Evolutionary conservation across 257 asterid genomes (phyloP), one percentile per base, ranked within the genome.

Genomic region (Rauvolfia tetraphylla): DNA sequence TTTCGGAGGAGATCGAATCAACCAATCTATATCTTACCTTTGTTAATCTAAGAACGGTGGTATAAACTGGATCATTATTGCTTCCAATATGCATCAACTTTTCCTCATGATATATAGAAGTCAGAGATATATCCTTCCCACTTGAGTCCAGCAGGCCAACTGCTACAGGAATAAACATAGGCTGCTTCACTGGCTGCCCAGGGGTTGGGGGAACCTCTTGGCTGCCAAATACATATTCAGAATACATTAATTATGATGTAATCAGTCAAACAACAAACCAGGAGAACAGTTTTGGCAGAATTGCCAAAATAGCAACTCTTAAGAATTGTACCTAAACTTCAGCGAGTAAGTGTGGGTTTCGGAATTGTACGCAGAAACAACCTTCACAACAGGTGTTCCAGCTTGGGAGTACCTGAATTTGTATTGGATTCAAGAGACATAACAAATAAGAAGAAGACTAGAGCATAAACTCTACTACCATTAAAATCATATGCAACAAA

Each of bases 121-220:
- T 83, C n/a, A 92, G 79, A 81, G 93, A 89, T 79, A 92, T 86
- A 81, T 89, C 97, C 77, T 83, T 85, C 58, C 97, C 97, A 51
- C 80, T 79, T 68, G 90, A 85, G 69, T 87, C 92, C 42, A 92
- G 90, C 41, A 92, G 89, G 68, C 97, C 97, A 74, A 90, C 71
- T 51, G 90, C 86, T 31, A 90, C 92, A 72, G 96, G 96, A 75
- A 92, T 90, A 74, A 92, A 89, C 93, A 90, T 90, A 74, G 98
- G 88, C 77, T 95, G 98, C 85, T 95, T 93, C 58, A 78, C 76
- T 11, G 91, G 84, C 87, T 95, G 99, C 34, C 98, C 98, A 0
- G 98, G 96, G 29, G 97, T 91, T 17, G 97, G 81, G 22, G 98
- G 98, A 62, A 95, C 88, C 87, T 90, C 98, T 89, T 95, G 99